These are phyloP conservation scores for Lasiodiplodia sp. DNA, from an alignment of 2,329 filamentous ascomycete genomes.

Conservation along the genomic window DNA sequence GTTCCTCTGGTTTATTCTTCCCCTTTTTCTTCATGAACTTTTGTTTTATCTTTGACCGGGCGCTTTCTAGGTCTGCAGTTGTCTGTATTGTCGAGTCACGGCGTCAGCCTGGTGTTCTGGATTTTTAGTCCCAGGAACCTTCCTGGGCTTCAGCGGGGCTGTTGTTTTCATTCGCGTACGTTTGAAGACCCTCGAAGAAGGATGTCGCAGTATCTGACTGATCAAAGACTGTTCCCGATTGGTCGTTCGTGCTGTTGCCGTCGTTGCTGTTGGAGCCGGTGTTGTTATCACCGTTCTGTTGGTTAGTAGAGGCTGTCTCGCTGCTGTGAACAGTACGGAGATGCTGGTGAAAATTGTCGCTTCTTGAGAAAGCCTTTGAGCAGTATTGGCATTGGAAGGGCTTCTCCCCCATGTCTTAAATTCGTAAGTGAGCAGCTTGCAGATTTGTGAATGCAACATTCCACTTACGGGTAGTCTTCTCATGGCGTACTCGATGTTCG, in stretches of 20 bases:
- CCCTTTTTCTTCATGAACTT: not conserved
- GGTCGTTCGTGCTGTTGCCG: conserved; percentile 3
- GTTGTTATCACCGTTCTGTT: conserved; percentile 14
- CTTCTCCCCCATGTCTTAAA: conserved; percentile 25
- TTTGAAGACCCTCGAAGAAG: conserved; percentile 26
- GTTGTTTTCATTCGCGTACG: conserved; percentile 25
- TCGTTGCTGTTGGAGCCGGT: not conserved
- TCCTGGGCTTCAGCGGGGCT: conserved; percentile 10
- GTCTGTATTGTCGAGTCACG: conserved; percentile 17
- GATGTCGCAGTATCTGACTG: conserved; percentile 13
- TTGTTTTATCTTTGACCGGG: not conserved
- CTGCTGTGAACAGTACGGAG: conserved; percentile 25
- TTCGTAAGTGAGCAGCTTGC: not conserved
- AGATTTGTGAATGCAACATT: not conserved
- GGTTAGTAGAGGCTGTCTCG: not conserved
- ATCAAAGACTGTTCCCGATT: conserved; percentile 10
- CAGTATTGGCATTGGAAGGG: conserved; percentile 24
- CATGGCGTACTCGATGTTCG: conserved; percentile 25
- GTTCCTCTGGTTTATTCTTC: not conserved
- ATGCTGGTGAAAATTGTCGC: conserved; percentile 28
- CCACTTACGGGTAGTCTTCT: conserved; percentile 28
- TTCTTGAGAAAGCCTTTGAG: conserved; percentile 29
- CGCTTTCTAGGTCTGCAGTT: conserved; percentile 15
- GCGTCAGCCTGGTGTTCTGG: conserved; percentile 27
- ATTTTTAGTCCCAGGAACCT: conserved; percentile 1